Evolutionary conservation across 2,329 filamentous ascomycete genomes (phyloP).

Genomic region (Cladosporium sp.): DNA sequence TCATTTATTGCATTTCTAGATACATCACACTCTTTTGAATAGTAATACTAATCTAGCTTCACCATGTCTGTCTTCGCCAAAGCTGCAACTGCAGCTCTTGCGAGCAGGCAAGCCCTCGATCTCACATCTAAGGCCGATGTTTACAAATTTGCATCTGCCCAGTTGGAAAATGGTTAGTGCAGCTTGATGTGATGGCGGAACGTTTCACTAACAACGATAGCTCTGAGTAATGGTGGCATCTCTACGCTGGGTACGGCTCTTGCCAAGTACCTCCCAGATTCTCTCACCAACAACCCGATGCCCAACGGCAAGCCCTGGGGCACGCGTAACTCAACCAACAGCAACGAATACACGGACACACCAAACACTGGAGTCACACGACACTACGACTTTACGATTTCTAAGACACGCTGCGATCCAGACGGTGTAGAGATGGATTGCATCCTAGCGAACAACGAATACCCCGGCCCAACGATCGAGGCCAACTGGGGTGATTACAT

Average conservation of each 20-base stretch:
- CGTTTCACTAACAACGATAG: not conserved
- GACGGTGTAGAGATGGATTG: conserved; percentile 24
- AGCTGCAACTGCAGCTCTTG: conserved; percentile 13
- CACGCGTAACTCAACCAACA: conserved; percentile 8
- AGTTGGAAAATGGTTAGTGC: not conserved
- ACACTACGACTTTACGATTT: conserved; percentile 25
- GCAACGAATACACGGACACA: conserved; percentile 17
- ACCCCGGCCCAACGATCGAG: conserved; percentile 24
- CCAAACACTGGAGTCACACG: conserved; percentile 28
- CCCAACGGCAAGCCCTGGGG: conserved; percentile 24
- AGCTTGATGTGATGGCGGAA: not conserved
- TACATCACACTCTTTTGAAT: conserved; percentile 10
- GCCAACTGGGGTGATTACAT: conserved; percentile 40
- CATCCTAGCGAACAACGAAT: conserved; percentile 22
- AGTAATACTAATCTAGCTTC: conserved; percentile 6
- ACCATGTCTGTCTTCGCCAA: conserved; percentile 13
- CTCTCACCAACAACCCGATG: conserved; percentile 17
- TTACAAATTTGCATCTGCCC: not conserved
- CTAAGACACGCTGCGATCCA: conserved; percentile 19
- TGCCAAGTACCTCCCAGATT: conserved; percentile 11
- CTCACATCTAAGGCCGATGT: not conserved
- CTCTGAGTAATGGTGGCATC: conserved; percentile 3
- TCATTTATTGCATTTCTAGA: conserved; percentile 1
- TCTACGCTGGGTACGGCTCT: conserved; percentile 18
- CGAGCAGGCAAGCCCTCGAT: not conserved